These are phyloP conservation scores for Silene uniflora DNA, from an alignment of 148 eudicot genomes.

Conservation along the genomic window DNA sequence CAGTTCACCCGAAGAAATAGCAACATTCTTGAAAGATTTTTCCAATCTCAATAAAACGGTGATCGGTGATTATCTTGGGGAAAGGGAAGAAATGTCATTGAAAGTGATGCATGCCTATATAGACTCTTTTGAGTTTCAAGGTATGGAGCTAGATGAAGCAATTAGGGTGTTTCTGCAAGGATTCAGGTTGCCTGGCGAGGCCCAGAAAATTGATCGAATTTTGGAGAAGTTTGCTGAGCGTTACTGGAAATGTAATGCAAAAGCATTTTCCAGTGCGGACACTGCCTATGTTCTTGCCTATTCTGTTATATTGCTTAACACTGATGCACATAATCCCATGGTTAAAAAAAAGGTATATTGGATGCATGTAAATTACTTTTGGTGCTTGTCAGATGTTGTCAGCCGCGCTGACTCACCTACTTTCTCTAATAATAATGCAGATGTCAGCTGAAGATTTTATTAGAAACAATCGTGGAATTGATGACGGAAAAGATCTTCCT, in stretches of 20 bases:
- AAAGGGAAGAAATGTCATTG: slow-evolving; percentile 85
- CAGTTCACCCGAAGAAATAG: slow-evolving; percentile 80
- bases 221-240: slow-evolving; percentile 99
- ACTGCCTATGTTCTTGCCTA: slow-evolving; percentile 99
- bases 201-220: slow-evolving; percentile 92
- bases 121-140: slow-evolving; percentile 89
- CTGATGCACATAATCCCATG: slow-evolving; percentile 99
- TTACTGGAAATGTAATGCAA: slow-evolving; percentile 96
- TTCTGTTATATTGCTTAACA: slow-evolving; percentile 94
- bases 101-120: slow-evolving; percentile 99
- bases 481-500: slow-evolving; percentile 94
- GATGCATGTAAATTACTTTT: slow-evolving; percentile 11
- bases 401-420: slow-evolving; percentile 10
- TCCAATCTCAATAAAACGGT: slow-evolving; percentile 77
- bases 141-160: slow-evolving; percentile 84
- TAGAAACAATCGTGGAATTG: slow-evolving; percentile 96
- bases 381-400: background rate
- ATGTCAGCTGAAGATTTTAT: slow-evolving; percentile 97
- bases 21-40: slow-evolving; percentile 75
- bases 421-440: slow-evolving; percentile 34
- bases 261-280: slow-evolving; percentile 92
- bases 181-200: slow-evolving; percentile 98
- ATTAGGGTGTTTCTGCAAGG: slow-evolving; percentile 84
- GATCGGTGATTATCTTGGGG: slow-evolving; percentile 96
- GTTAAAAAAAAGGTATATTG: slow-evolving; percentile 82